These are phyloP conservation scores for Alternaria rosae DNA, from an alignment of 2,329 filamentous ascomycete species.

Conservation along the genomic window DNA sequence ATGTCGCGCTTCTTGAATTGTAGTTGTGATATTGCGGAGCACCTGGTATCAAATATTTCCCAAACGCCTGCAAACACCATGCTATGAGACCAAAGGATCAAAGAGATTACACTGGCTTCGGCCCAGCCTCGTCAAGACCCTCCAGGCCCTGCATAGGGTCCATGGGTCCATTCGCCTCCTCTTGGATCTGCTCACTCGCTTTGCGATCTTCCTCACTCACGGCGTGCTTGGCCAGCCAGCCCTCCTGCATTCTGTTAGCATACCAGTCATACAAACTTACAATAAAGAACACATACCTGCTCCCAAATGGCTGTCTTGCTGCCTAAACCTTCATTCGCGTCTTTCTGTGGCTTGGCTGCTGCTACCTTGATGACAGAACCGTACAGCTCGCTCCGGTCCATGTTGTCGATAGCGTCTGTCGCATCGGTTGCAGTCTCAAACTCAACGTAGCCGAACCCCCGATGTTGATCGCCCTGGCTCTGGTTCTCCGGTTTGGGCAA, in stretches of 20 bases:
- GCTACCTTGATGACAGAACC: constrained; percentile 92
- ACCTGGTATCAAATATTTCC: constrained; percentile 16
- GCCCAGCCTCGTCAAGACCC: constrained; percentile 91
- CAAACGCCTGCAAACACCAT: constrained; percentile 31
- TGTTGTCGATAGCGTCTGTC: constrained; percentile 96
- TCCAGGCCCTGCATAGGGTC: constrained; percentile 98
- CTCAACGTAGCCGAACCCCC: constrained; percentile 96
- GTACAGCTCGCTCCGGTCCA: constrained; percentile 96
- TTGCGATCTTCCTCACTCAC: constrained; percentile 79
- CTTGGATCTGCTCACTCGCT: constrained; percentile 64
- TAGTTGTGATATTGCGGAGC: background rate
- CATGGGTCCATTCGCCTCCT: constrained; percentile 63
- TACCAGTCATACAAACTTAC: background rate
- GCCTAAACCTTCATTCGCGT: constrained; percentile 83
- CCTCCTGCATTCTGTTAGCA: constrained; percentile 69
- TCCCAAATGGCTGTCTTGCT: constrained; percentile 97
- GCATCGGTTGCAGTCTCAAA: constrained; percentile 87
- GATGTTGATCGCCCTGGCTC: constrained; percentile 78
- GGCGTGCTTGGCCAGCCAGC: constrained; percentile 88
- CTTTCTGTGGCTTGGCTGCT: constrained; percentile 89
- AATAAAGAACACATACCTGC: constrained; percentile 69
- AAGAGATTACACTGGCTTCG: constrained; percentile 70
- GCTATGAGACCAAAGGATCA: background rate
- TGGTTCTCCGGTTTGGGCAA: constrained; percentile 87
- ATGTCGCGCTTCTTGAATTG: no score